Percentiles rank a stretch among this genome's conserved stretches.
Evolutionary conservation across 495 filamentous ascomycete genomes (phyloP).

Genomic region (Talaromyces stipitatus): DNA sequence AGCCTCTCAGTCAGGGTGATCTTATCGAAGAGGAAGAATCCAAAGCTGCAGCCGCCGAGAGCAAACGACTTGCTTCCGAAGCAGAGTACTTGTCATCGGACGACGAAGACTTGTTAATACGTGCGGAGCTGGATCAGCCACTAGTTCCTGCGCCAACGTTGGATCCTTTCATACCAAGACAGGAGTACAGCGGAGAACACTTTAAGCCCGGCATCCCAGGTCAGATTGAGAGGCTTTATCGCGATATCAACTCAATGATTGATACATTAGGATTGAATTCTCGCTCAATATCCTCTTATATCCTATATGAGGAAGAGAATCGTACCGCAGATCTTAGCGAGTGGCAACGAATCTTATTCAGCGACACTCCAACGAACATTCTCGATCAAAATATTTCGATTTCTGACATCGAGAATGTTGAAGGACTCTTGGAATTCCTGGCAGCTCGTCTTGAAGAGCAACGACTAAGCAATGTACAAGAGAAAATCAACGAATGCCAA

Average conservation of each 20-base stretch:
- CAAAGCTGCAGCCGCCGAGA: slow-evolving; percentile 30
- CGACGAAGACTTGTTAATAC: slow-evolving; percentile 55
- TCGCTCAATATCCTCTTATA: slow-evolving; percentile 63
- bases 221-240: slow-evolving; percentile 78
- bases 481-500: slow-evolving; percentile 53
- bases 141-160: slow-evolving; percentile 45
- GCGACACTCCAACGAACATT: slow-evolving; percentile 36
- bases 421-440: slow-evolving; percentile 48
- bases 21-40: slow-evolving; percentile 26
- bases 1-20: slow-evolving; percentile 10
- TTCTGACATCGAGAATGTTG: slow-evolving; percentile 59
- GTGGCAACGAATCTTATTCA: slow-evolving; percentile 24
- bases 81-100: slow-evolving; percentile 45
- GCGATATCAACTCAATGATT: slow-evolving; percentile 94
- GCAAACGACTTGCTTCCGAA: slow-evolving; percentile 16
- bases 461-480: slow-evolving; percentile 53
- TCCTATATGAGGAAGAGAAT: slow-evolving; percentile 45
- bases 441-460: slow-evolving; percentile 52
- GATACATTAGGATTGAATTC: slow-evolving; percentile 86
- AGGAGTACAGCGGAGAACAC: slow-evolving; percentile 57
- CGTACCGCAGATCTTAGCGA: slow-evolving; percentile 47
- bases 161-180: slow-evolving; percentile 58
- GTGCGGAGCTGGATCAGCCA: slow-evolving; percentile 45
- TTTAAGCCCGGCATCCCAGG: slow-evolving; percentile 57
- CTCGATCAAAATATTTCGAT: slow-evolving; percentile 61